Conservation (phyloP, 2,329 filamentous ascomycete genomes). For the Pseudogymnoascus pannorum region DNA sequence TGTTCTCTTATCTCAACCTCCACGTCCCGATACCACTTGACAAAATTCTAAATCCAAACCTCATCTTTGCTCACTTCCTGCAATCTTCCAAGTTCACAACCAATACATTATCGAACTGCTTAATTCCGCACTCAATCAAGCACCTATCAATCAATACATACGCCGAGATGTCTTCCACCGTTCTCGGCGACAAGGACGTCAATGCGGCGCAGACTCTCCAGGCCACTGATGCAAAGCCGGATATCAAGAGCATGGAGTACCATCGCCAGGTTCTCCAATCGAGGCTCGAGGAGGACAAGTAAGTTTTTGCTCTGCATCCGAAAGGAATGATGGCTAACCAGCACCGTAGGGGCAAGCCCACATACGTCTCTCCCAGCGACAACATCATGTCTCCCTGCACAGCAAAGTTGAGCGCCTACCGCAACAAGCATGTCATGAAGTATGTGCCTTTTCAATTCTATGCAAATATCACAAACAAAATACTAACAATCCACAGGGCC, state of each 20-base stretch:
- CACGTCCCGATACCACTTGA: not conserved
- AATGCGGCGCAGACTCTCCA: constrained; percentile 37
- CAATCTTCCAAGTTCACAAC: not conserved
- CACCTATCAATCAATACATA: constrained; percentile 2
- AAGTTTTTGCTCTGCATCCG: constrained; percentile 30
- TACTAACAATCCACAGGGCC: constrained; percentile 37
- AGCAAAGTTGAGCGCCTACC: constrained; percentile 72
- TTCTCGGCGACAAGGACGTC: constrained; percentile 59
- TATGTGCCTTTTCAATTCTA: constrained; percentile 36
- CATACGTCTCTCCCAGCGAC: constrained; percentile 77
- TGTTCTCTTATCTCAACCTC: constrained; percentile 5
- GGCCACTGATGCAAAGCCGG: constrained; percentile 32
- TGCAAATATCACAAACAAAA: not conserved
- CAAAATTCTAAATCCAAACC: constrained; percentile 7
- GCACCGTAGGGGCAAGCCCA: constrained; percentile 22
- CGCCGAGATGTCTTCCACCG: constrained; percentile 46
- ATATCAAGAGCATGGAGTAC: constrained; percentile 65
- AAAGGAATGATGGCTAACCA: constrained; percentile 17
- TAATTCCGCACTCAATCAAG: not conserved
- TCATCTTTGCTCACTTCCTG: not conserved
- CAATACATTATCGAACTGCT: not conserved
- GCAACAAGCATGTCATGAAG: constrained; percentile 75
- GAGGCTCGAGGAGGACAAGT: constrained; percentile 63
- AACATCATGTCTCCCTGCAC: constrained; percentile 82
- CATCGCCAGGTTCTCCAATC: constrained; percentile 68